A percentile compares a stretch with the other conserved stretches of the same genome.
phyloP scores from a whole-genome alignment of 2,329 filamentous ascomycete species.

The Zasmidium citrigriseum region DNA sequence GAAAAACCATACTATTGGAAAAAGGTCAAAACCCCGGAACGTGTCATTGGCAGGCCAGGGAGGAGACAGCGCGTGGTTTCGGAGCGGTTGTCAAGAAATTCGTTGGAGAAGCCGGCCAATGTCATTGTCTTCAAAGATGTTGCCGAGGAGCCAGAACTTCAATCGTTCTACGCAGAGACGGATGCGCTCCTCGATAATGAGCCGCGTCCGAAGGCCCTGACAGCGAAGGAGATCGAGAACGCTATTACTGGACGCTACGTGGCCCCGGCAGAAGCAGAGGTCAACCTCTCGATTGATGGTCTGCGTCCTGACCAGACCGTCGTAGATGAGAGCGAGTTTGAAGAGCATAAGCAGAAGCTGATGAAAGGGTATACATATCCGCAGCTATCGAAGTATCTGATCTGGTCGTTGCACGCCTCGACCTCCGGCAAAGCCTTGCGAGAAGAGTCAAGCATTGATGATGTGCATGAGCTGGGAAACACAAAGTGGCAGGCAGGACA shows the following conservation, averaged over 20 bases:
- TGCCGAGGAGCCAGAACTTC: constrained; percentile 1
- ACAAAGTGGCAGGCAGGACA: constrained; percentile 27
- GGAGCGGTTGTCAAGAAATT: constrained; percentile 22
- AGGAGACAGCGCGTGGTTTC: constrained; percentile 28
- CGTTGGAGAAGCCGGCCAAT: constrained; percentile 28
- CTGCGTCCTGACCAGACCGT: constrained; percentile 24
- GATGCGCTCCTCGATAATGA: not conserved
- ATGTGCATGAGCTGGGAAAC: constrained; percentile 1
- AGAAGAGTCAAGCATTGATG: not conserved
- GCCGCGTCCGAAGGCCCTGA: constrained; percentile 13
- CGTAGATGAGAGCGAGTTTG: constrained; percentile 24
- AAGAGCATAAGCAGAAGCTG: constrained; percentile 21
- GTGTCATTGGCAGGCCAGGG: constrained; percentile 29
- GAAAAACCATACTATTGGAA: constrained; percentile 5
- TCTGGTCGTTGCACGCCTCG: not conserved
- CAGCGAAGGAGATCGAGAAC: constrained; percentile 25
- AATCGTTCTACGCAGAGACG: not conserved
- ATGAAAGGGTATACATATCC: constrained; percentile 25
- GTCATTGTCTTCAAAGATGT: constrained; percentile 23
- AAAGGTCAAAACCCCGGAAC: constrained; percentile 39
- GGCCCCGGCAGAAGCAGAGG: constrained; percentile 27
- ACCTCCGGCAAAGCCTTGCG: not conserved
- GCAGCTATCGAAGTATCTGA: constrained; percentile 29
- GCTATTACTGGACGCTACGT: constrained; percentile 16
- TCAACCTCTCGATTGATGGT: constrained; percentile 31